Base-by-base conservation (phyloP, 1,284 basidiomycete genomes). In the Cutaneotrichosporon sp. region DNA sequence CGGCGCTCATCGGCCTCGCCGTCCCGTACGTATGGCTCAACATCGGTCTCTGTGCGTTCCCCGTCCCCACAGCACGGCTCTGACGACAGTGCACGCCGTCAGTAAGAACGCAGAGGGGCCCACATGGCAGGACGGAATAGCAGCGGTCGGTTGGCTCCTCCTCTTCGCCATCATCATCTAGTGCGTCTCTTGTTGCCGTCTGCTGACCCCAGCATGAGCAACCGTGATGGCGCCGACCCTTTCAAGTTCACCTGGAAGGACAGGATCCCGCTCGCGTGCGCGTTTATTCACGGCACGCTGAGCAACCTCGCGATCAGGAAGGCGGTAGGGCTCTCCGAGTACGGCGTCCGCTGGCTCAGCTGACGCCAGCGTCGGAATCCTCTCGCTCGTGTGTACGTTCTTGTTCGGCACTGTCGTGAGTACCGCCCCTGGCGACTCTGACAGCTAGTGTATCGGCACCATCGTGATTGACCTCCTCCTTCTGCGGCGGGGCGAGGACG, bases 181-280 rank as follows among this genome's bases (percentile, higher is more conserved):
- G 50, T 52, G 20, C 34, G 34, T 36, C 34, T 16, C 34, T 8
- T 20, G 24, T 14, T 20, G n/a, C 29, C 49, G 33, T 9, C n/a
- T 22, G 50, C 50, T 52, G 22, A 52, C 33, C 18, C 13, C 50
- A 52, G 50, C 33, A 52, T 52, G 50, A 52, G 50, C 50, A 22
- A 24, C 10, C 50, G 50, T 9, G 20, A 24, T 13, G 33, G 20
- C 1, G 20, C n/a, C 10, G 31, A 52, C 50, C n/a, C 33, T 9
- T 24, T 52, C 20, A 33, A 10, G 4, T 52, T 52, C 22, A 31
- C 20, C 20, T 52, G 33, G 33, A 52, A 36, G 31, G 50, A 52
- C 33, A 14, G 50, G 18, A 34, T 34, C 10, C 33, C 31, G 18
- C 50, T 52, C 16, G 50, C 50, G 1, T 24, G 31, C 33, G 29